These are phyloP conservation scores for Claviceps sp. DNA, from an alignment of 2,329 filamentous ascomycete species.

Conservation along the genomic window DNA sequence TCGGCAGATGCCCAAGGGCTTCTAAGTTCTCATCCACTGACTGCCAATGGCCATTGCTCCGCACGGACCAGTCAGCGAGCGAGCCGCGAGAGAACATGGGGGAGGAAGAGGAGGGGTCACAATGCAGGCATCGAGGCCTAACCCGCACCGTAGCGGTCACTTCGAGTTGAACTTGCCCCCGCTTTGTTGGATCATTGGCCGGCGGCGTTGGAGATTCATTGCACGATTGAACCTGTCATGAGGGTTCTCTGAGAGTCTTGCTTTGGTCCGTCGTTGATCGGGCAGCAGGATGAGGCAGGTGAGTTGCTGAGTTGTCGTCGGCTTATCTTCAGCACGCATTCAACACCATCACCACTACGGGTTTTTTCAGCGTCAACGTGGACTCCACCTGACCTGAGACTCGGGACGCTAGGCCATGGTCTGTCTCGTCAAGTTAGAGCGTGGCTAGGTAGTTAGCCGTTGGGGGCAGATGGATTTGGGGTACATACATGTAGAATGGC, in stretches of 20 bases:
- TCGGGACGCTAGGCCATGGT: background rate
- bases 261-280: background rate
- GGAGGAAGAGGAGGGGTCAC: too few relatives aligned
- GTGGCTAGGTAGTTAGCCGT: background rate
- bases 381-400: background rate
- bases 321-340: background rate
- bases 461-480: background rate
- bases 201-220: constrained; percentile 4
- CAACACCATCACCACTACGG: background rate
- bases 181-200: constrained; percentile 6
- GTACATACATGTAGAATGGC: background rate
- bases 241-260: background rate
- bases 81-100: background rate
- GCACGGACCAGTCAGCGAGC: constrained; percentile 3
- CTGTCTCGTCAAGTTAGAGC: background rate
- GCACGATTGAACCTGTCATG: background rate
- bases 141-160: constrained; percentile 2
- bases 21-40: background rate
- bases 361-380: background rate
- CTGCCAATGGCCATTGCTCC: background rate
- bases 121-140: constrained; percentile 8
- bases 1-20: constrained; percentile 1
- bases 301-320: too few relatives aligned
- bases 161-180: constrained; percentile 2
- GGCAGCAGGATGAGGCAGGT: background rate